Base-by-base conservation (phyloP, 495 filamentous ascomycete genomes). In the Penicillium manginii region DNA sequence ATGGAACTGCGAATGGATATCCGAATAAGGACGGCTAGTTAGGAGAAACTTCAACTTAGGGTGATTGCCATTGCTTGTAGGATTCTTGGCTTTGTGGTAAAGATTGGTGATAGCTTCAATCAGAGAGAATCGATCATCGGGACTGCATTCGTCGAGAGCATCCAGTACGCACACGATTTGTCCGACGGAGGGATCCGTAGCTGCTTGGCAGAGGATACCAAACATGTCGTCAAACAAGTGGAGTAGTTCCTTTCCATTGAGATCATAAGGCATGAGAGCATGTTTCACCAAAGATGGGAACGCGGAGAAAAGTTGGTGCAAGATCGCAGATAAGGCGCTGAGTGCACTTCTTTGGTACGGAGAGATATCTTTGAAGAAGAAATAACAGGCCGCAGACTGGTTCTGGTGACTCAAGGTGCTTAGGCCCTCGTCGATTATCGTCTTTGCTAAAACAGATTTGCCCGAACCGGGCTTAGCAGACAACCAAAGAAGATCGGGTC, bases 141-240 rank as follows among this genome's bases (percentile, higher is more conserved):
- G n/a, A n/a, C n/a, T n/a, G 26, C 72, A 79, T 62, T 81, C 75
- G 37, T 81, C 76, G 3, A 79, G 55, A 43, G 74, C 74, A 71
- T 81, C 73, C 18, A 79, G 53, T 18, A 79, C 50, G 55, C 76
- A 80, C 32, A 84, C 54, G 10, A 83, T 69, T 29, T 78, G 68
- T 3, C 76, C 75, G 46, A 71, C 70, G 23, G 67, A 46, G 11
- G 62, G 53, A 8, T 21, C 23, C 10, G 17, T 32, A 15, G 70
- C 60, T 4, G 56, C 61, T 11, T 52, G 50, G 7, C 60, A 23
- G 11, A 84, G 50, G 11, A 79, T 71, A 2, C 53, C 19, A 79
- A 79, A 83, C 4, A 84, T 60, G 11, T 4, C 4, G 4, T 4
- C 11, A 5, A 5, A 5, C 31, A 33, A 11, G 31, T 33, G 31